Conservation (phyloP, 1,139 yeast species). For the Candida mesenterica region DNA sequence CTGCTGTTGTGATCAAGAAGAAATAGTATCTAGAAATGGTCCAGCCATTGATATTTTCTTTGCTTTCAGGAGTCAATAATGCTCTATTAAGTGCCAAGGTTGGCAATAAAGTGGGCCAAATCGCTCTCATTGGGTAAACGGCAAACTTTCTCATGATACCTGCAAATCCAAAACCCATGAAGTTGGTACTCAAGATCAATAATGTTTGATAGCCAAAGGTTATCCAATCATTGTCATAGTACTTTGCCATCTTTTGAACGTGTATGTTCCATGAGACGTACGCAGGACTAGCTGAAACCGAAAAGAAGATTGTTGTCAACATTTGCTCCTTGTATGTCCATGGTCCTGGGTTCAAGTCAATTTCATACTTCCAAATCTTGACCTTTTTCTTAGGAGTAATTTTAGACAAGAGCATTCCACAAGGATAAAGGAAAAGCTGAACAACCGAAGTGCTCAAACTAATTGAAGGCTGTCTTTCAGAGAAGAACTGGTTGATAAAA, state of each 20-base stretch:
- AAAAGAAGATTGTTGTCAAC: slow-evolving; percentile 19
- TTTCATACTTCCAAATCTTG: slow-evolving; percentile 15
- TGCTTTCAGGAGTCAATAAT: slow-evolving; percentile 16
- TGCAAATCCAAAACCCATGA: slow-evolving; percentile 24
- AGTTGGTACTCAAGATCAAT: slow-evolving; percentile 17
- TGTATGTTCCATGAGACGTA: slow-evolving; percentile 18
- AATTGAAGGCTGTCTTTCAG: slow-evolving; percentile 54
- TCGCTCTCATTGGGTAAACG: slow-evolving; percentile 15
- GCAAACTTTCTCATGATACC: slow-evolving; percentile 21
- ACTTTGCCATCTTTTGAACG: slow-evolving; percentile 15
- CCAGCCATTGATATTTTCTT: slow-evolving; percentile 21
- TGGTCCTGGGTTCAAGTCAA: slow-evolving; percentile 25
- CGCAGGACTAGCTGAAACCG: slow-evolving; percentile 15
- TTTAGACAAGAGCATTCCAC: slow-evolving; percentile 37
- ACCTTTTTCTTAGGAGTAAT: slow-evolving; percentile 23
- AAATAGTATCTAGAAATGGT: slow-evolving; percentile 17
- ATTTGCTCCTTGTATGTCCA: slow-evolving; percentile 25
- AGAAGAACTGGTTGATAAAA: slow-evolving; percentile 57
- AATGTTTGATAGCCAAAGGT: slow-evolving; percentile 17
- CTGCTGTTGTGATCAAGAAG: slow-evolving; percentile 13
- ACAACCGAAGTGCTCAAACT: slow-evolving; percentile 45
- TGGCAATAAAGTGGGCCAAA: slow-evolving; percentile 21
- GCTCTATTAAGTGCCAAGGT: slow-evolving; percentile 22
- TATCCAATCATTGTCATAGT: slow-evolving; percentile 18
- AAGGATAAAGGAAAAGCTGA: slow-evolving; percentile 58